These are phyloP conservation scores for Saccharomycopsis sp. DNA, from an alignment of 805 yeast genomes.

Conservation along the genomic window DNA sequence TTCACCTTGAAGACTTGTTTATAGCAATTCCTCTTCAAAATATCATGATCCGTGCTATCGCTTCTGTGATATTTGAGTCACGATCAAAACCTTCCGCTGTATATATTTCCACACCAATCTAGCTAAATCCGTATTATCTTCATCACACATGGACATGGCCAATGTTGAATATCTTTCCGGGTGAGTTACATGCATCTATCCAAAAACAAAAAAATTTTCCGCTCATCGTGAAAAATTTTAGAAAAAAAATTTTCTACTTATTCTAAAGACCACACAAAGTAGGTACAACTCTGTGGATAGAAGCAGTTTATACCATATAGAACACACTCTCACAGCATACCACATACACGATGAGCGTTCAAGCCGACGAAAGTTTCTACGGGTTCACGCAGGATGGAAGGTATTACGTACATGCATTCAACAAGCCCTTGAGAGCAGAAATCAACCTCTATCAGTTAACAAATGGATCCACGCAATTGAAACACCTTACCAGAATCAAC, in stretches of 20 bases:
- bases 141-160: too few relatives aligned
- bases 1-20: too few relatives aligned
- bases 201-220: neutral
- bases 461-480: neutral
- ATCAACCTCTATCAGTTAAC: conserved; percentile 4
- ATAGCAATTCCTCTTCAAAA: too few relatives aligned
- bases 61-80: too few relatives aligned
- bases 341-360: neutral
- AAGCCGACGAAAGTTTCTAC: neutral
- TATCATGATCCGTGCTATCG: too few relatives aligned
- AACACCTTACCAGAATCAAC: neutral
- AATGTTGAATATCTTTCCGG: neutral
- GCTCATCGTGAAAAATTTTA: neutral
- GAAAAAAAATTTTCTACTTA: neutral
- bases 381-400: neutral
- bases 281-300: neutral
- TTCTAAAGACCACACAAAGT: neutral
- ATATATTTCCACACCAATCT: too few relatives aligned
- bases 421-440: conserved; percentile 12
- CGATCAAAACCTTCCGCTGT: too few relatives aligned
- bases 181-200: neutral
- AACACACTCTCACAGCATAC: too few relatives aligned
- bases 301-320: neutral
- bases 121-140: too few relatives aligned
- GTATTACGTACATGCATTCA: conserved; percentile 9